phyloP scores from a whole-genome alignment of 192 early-diverging fungal species.

The Allomyces javanicus region DNA sequence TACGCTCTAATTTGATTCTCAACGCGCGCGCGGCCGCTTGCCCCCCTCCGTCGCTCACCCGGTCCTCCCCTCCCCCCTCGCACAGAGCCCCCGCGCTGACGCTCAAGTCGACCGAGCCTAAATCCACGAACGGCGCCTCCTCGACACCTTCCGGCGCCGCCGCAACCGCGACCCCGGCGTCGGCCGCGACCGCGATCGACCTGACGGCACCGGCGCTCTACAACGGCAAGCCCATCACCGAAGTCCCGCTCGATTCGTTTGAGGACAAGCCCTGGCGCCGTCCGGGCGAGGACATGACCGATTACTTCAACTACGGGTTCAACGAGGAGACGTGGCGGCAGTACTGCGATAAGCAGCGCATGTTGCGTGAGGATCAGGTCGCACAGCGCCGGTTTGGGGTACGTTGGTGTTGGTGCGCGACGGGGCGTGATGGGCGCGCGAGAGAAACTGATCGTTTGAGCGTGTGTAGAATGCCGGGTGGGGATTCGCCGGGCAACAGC shows the following conservation, averaged over 20 bases:
- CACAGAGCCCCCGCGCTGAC: neutral
- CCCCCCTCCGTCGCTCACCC: neutral
- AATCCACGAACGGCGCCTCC: neutral
- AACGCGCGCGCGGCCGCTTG: too few species aligned
- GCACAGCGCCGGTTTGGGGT: neutral
- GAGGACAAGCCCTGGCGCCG: slow-evolving; percentile 97
- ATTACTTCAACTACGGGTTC: slow-evolving; percentile 99
- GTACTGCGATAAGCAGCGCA: slow-evolving; percentile 85
- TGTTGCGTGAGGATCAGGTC: slow-evolving; percentile 47
- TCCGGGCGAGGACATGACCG: slow-evolving; percentile 70
- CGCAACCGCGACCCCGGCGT: neutral
- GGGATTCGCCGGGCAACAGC: neutral
- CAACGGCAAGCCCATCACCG: slow-evolving; percentile 62
- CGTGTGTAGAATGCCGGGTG: neutral
- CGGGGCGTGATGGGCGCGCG: too few species aligned
- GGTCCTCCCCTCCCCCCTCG: neutral
- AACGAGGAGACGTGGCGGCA: slow-evolving; percentile 87
- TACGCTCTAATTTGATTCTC: neutral
- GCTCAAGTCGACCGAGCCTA: too few species aligned
- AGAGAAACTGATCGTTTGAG: neutral
- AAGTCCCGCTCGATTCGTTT: slow-evolving; percentile 73
- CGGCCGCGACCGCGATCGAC: neutral
- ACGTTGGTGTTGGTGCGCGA: neutral
- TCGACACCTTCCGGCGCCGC: neutral
- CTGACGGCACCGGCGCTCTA: neutral